A percentile compares a stretch with the other conserved stretches of the same genome.
phyloP scores from a whole-genome alignment of 2,329 filamentous ascomycete species.

The Phialophora macrospora region DNA sequence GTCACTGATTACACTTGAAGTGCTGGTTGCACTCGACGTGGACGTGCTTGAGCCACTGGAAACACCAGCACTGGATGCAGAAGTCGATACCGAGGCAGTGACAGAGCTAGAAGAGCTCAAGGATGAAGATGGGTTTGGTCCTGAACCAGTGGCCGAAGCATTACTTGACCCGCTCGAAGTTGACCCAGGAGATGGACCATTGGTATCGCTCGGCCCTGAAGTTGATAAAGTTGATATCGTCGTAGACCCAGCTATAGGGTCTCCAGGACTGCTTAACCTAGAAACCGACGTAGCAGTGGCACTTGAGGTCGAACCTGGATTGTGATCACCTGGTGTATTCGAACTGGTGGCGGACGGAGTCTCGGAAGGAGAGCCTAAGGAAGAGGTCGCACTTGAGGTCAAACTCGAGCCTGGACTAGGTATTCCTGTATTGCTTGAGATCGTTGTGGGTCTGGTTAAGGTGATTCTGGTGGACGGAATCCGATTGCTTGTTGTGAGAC shows the following conservation, averaged over 20 bases:
- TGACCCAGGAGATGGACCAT: no score
- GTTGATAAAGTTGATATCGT: neutral
- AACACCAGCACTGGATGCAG: neutral
- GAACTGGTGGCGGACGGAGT: neutral
- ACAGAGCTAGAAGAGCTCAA: no score
- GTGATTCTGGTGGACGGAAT: neutral
- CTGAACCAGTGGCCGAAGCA: no score
- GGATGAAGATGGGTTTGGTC: no score
- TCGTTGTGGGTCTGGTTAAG: neutral
- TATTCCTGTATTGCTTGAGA: neutral
- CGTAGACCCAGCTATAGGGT: neutral
- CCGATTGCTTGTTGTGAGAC: neutral
- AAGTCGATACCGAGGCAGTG: no score
- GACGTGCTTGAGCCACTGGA: neutral
- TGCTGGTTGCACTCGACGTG: neutral
- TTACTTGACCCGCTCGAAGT: no score
- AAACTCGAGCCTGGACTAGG: constrained; percentile 3
- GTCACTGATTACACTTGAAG: neutral
- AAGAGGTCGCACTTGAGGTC: neutral
- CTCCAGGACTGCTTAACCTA: neutral
- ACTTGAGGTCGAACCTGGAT: neutral
- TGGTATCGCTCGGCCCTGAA: neutral
- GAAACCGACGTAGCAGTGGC: constrained; percentile 4
- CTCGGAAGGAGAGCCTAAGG: neutral
- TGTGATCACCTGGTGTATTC: neutral